These are phyloP conservation scores for Trichoderma semiorbis DNA, from an alignment of 2,329 filamentous ascomycete genomes.

Conservation along the genomic window DNA sequence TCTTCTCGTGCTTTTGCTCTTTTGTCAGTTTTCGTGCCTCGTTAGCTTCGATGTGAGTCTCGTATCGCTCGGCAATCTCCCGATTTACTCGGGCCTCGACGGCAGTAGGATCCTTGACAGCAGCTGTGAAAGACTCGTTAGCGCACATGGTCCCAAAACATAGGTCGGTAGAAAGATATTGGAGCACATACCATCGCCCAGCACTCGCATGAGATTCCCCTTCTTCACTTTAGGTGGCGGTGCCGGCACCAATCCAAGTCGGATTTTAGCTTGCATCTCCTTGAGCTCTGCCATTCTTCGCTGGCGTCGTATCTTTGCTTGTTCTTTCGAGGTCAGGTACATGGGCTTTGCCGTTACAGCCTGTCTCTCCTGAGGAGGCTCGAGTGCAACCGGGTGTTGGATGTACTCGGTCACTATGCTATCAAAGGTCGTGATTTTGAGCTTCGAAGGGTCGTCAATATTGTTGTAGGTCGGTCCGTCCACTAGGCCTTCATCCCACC, in stretches of 20 bases:
- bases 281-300: constrained; percentile 89
- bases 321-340: constrained; percentile 87
- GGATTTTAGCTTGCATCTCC: constrained; percentile 93
- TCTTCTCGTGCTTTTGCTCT: constrained; percentile 81
- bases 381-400: constrained; percentile 86
- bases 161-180: neutral
- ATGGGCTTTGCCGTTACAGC: constrained; percentile 78
- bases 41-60: constrained; percentile 74
- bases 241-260: constrained; percentile 82
- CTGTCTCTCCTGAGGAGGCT: constrained; percentile 86
- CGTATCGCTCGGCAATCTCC: constrained; percentile 83
- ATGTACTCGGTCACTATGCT: constrained; percentile 87
- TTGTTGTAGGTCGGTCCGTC: constrained; percentile 70
- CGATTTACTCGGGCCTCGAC: constrained; percentile 92
- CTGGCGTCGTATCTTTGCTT: constrained; percentile 85
- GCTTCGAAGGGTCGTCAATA: constrained; percentile 59
- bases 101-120: constrained; percentile 92
- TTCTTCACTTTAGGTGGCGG: constrained; percentile 96
- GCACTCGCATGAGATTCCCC: constrained; percentile 93
- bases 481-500: constrained; percentile 93
- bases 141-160: neutral
- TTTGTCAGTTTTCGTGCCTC: constrained; percentile 84
- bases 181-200: constrained; percentile 66
- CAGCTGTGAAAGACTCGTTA: constrained; percentile 34
- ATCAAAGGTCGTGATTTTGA: constrained; percentile 76